Base-by-base conservation (phyloP, 495 filamentous ascomycete genomes). In the Hypoxylon intermedium region DNA sequence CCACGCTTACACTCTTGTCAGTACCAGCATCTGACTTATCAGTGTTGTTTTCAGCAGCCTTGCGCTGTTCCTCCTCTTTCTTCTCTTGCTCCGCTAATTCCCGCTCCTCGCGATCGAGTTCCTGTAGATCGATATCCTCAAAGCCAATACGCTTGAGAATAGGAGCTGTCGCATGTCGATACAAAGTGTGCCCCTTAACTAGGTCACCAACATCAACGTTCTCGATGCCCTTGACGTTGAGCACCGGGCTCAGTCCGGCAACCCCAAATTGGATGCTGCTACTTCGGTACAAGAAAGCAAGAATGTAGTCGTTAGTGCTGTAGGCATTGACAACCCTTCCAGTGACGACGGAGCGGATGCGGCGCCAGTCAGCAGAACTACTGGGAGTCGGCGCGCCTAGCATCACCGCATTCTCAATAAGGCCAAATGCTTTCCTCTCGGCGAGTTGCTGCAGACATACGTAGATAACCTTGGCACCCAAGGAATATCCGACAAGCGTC, bases 391-490 rank as follows among this genome's bases (percentile, higher is more conserved):
- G 92, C 0, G 89, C 82, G 9, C 93, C 93, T 65, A 97, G 87
- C 38, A 98, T 58, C n/a, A 97, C 85, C 6, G 83, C 93, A 16
- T 86, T 88, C 67, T 97, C 94, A 12, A 98, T 79, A 2, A 98
- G 72, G 0, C 94, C 94, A 69, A 96, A 96, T 0, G 89, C 92
- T 53, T 83, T 82, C 43, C 90, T 77, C 69, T 90, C 86, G 0
- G 90, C 90, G 18, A 98, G 82, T 13, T 70, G 82, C 71, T 87
- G 84, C 0, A 97, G 76, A 65, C 92, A 97, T 11, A 84, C 82
- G 64, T 89, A 97, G 38, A 97, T 93, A 20, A 93, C 85, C n/a
- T 92, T 86, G 11, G 93, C 93, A 1, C 93, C 94, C 9, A 98
- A 76, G 6, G 89, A 92, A 72, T 93, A 98, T 2, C 94, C 94